phyloP scores from a whole-genome alignment of 176 grass and related monocot genomes.

The Oryza meridionalis region DNA sequence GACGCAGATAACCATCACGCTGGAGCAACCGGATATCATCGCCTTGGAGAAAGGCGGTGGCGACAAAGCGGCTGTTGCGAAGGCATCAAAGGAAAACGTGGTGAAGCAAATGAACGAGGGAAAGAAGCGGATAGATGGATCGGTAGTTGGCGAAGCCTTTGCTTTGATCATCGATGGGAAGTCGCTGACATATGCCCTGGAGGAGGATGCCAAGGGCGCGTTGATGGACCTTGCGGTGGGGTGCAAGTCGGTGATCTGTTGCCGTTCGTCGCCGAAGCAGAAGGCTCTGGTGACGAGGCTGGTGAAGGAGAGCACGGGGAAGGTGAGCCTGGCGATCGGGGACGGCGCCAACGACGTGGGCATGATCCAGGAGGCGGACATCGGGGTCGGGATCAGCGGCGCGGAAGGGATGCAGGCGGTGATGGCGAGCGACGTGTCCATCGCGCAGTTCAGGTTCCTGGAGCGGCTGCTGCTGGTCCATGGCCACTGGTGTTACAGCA shows the following conservation, averaged over 20 bases:
- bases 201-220: conserved; percentile 49
- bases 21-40: conserved; percentile 68
- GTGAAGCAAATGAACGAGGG: conserved; percentile 65
- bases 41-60: conserved; percentile 66
- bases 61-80: conserved; percentile 54
- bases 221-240: conserved; percentile 67
- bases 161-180: conserved; percentile 93
- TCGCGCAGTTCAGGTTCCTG: conserved; percentile 89
- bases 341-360: conserved; percentile 96
- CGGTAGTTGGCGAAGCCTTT: conserved; percentile 44
- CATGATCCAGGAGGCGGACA: conserved; percentile 98
- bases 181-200: conserved; percentile 79
- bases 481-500: conserved; percentile 95
- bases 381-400: conserved; percentile 91
- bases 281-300: conserved; percentile 94
- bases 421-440: conserved; percentile 94
- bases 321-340: conserved; percentile 80
- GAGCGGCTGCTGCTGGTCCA: conserved; percentile 88
- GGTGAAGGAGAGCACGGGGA: conserved; percentile 70
- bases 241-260: conserved; percentile 90
- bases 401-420: conserved; percentile 99
- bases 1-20: conserved; percentile 86
- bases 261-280: conserved; percentile 91
- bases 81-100: conserved; percentile 63
- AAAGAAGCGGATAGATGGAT: conserved; percentile 46